Base-by-base conservation (phyloP, 169 alveolate genomes). In the Eimeria sp. region DNA sequence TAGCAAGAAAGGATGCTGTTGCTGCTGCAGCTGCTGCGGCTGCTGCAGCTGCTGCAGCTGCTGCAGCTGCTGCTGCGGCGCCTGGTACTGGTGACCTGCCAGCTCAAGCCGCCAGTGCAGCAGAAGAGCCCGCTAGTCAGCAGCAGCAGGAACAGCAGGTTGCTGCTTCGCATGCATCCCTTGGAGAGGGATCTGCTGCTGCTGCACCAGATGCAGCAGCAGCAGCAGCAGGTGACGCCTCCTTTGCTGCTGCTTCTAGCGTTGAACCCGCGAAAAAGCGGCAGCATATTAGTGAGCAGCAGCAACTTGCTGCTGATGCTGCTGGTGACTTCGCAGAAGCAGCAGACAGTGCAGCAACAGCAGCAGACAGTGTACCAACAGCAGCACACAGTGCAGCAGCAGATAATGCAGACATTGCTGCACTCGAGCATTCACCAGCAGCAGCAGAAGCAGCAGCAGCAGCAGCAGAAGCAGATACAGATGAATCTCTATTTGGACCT, bases 11-110 rank as follows among this genome's bases (percentile, higher is more conserved):
- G 72, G 73, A 25, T 82, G 90, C 90, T 51, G 54, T 27, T n/a
- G 73, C 90, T 82, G 72, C 90, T 82, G 90, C 90, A 51, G 90
- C 90, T 9, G 90, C 90, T 54, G 49, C 90, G 1, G 73, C 90
- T 0, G 90, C 90, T 34, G 73, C 90, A 0, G 90, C 90, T 14
- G 73, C 90, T n/a, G 90, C 90, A 10, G 90, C 90, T 1, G 90
- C 72, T 1, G 65, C 72, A 14, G 73, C 73, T 7, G 72, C 90
- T 4, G 49, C 16, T 20, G 90, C 67, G 20, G 63, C 40, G 0
- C 40, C 40, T 34, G 40, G 0, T 34, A 34, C 3, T 34, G 40
- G 40, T 34, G 40, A 34, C 0, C 2, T 40, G 61, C 34, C 20
- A 18, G 6, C 82, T 45, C 82, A 27, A 63, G 40, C 11, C 27